Evolutionary conservation across 495 filamentous ascomycete species (phyloP).

Genomic region (Penicillium tannophilum): DNA sequence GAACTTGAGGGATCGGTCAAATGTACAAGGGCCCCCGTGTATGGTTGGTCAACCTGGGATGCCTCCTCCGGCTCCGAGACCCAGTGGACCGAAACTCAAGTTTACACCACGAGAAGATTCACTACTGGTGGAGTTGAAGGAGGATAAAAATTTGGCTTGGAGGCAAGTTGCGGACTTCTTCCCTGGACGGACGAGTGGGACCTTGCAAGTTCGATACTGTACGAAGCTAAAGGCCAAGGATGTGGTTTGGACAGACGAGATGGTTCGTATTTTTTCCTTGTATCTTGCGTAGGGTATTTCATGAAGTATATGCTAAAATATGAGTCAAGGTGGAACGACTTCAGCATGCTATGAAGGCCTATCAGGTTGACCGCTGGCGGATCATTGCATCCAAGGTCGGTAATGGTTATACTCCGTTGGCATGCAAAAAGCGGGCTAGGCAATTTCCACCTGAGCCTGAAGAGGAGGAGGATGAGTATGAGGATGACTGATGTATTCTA

Average conservation of each 20-base stretch:
- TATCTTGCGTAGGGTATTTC: neutral
- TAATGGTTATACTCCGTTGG: slow-evolving; percentile 77
- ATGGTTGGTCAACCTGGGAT: slow-evolving; percentile 82
- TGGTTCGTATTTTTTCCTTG: slow-evolving; percentile 50
- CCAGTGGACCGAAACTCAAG: slow-evolving; percentile 82
- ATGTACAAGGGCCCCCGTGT: slow-evolving; percentile 50
- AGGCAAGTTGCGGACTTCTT: slow-evolving; percentile 96
- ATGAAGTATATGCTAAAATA: slow-evolving; percentile 19
- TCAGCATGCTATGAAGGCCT: slow-evolving; percentile 77
- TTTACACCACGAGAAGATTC: slow-evolving; percentile 89
- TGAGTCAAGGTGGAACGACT: slow-evolving; percentile 70
- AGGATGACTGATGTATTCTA: neutral
- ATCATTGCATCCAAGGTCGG: slow-evolving; percentile 86
- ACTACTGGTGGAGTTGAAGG: slow-evolving; percentile 82
- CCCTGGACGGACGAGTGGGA: slow-evolving; percentile 82
- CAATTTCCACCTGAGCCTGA: slow-evolving; percentile 15
- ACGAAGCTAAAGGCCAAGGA: slow-evolving; percentile 91
- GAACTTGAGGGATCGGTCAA: neutral
- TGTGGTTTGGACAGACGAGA: slow-evolving; percentile 89
- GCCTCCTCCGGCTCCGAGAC: slow-evolving; percentile 73
- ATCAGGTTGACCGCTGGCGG: slow-evolving; percentile 88
- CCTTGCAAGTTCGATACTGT: slow-evolving; percentile 90
- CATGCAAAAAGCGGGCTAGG: slow-evolving; percentile 78
- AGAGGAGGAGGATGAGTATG: neutral
- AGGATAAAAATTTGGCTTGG: slow-evolving; percentile 90